Conservation (phyloP, 2,329 filamentous ascomycete species). For the Paramyrothecium sp. region DNA sequence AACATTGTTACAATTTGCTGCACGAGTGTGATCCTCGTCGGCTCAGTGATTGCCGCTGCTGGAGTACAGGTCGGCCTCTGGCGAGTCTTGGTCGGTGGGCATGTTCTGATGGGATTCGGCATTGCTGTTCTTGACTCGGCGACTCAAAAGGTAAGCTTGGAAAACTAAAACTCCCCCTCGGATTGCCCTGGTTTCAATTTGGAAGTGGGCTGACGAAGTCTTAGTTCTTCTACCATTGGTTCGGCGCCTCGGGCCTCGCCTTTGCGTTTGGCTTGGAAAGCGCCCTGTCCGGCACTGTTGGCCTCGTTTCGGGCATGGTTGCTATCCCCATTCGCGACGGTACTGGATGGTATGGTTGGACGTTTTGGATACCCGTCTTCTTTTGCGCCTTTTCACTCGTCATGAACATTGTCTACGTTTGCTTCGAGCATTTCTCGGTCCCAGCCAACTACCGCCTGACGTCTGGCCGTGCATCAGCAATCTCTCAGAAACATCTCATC, state of each 20-base stretch:
- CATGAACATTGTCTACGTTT: slow-evolving; percentile 18
- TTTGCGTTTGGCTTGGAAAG: slow-evolving; percentile 20
- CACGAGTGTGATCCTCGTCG: slow-evolving; percentile 15
- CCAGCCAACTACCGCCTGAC: slow-evolving; percentile 9
- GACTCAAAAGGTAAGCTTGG: slow-evolving; percentile 12
- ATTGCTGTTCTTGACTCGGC: slow-evolving; percentile 19
- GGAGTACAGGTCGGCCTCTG: slow-evolving; percentile 15
- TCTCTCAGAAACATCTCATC: slow-evolving; percentile 7
- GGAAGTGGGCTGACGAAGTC: too few species aligned
- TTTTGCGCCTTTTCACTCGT: slow-evolving; percentile 15
- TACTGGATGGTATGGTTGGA: slow-evolving; percentile 21
- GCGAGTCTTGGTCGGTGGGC: slow-evolving; percentile 15
- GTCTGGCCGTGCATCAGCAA: slow-evolving; percentile 9
- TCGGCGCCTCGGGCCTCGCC: slow-evolving; percentile 16
- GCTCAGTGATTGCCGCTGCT: slow-evolving; percentile 16
- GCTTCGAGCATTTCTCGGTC: slow-evolving; percentile 14
- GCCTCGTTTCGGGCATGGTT: slow-evolving; percentile 19
- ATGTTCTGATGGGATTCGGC: slow-evolving; percentile 20
- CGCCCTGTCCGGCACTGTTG: slow-evolving; percentile 16
- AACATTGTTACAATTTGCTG: slow-evolving; percentile 17
- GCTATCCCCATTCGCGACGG: slow-evolving; percentile 17
- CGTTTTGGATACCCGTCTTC: slow-evolving; percentile 18
- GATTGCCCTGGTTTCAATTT: too few species aligned
- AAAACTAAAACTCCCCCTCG: too few species aligned
- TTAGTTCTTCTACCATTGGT: slow-evolving; percentile 22